Percentiles rank a stretch among this genome's conserved stretches.
Conservation (phyloP, 2,329 filamentous ascomycete species). For the Beauveria australis region DNA sequence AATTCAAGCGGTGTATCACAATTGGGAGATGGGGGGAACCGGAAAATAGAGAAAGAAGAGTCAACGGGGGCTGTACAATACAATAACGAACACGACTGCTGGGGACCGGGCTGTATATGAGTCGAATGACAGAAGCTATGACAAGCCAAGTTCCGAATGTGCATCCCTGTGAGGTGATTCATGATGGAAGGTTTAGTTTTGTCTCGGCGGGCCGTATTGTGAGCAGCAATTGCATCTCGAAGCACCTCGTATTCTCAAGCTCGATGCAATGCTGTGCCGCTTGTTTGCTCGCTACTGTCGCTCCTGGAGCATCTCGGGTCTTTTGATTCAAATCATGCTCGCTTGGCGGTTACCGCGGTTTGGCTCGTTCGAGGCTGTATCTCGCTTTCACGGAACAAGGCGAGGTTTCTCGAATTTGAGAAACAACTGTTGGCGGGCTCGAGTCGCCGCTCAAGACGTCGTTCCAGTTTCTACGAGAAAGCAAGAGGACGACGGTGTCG, state of each 20-base stretch:
- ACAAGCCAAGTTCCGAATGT: background rate
- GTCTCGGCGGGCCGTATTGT: no score
- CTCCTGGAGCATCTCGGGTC: background rate
- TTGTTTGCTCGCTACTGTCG: no score
- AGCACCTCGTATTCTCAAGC: no score
- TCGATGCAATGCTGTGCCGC: no score
- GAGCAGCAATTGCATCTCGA: background rate
- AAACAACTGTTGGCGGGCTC: conserved; percentile 18
- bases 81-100: conserved; percentile 1
- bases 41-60: background rate
- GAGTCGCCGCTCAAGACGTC: conserved; percentile 29
- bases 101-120: background rate
- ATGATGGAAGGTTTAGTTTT: background rate
- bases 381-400: conserved; percentile 37
- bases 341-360: no score
- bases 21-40: background rate
- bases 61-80: conserved; percentile 3
- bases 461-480: conserved; percentile 37
- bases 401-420: conserved; percentile 25
- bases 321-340: conserved; percentile 7
- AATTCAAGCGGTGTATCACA: conserved; percentile 8
- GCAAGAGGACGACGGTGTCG: conserved; percentile 22
- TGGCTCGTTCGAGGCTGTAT: conserved; percentile 46
- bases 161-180: background rate
- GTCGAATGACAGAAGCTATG: background rate